Conservation (phyloP, 2,329 filamentous ascomycete species). For the Talaromyces albobiverticillius region DNA sequence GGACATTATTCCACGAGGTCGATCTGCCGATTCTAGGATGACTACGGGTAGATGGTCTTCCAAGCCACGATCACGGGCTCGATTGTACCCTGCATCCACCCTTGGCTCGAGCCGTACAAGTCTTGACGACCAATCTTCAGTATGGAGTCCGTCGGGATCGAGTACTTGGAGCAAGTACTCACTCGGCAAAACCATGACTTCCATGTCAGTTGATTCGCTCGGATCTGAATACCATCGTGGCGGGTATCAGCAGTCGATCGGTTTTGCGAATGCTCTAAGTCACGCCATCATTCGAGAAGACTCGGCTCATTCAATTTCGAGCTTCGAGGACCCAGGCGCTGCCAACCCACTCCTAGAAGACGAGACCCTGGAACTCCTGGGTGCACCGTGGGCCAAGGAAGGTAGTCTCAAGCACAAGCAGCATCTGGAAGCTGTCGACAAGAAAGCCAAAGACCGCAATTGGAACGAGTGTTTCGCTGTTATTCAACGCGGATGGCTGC, state of each 20-base stretch:
- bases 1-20: slow-evolving; percentile 69
- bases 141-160: slow-evolving; percentile 90
- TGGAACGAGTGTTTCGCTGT: slow-evolving; percentile 97
- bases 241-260: slow-evolving; percentile 86
- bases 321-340: slow-evolving; percentile 60
- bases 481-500: slow-evolving; percentile 90
- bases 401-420: slow-evolving; percentile 95
- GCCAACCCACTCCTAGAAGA: slow-evolving; percentile 75
- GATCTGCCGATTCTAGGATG: slow-evolving; percentile 62
- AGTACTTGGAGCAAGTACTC: slow-evolving; percentile 96
- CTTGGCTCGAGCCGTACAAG: slow-evolving; percentile 91
- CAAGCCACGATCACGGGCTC: slow-evolving; percentile 79
- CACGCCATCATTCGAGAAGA: slow-evolving; percentile 92
- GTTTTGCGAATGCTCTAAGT: slow-evolving; percentile 93
- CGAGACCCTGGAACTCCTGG: slow-evolving; percentile 84
- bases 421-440: slow-evolving; percentile 85
- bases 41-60: slow-evolving; percentile 73
- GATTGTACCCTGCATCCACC: slow-evolving; percentile 72
- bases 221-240: slow-evolving; percentile 70
- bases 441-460: slow-evolving; percentile 87
- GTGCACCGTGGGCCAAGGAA: slow-evolving; percentile 98
- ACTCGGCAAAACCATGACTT: slow-evolving; percentile 82
- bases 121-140: slow-evolving; percentile 82
- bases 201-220: slow-evolving; percentile 89
- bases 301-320: slow-evolving; percentile 50